Evolutionary conservation across 768 basidiomycete genomes (phyloP).

Genomic region (Trametes gibbosa): DNA sequence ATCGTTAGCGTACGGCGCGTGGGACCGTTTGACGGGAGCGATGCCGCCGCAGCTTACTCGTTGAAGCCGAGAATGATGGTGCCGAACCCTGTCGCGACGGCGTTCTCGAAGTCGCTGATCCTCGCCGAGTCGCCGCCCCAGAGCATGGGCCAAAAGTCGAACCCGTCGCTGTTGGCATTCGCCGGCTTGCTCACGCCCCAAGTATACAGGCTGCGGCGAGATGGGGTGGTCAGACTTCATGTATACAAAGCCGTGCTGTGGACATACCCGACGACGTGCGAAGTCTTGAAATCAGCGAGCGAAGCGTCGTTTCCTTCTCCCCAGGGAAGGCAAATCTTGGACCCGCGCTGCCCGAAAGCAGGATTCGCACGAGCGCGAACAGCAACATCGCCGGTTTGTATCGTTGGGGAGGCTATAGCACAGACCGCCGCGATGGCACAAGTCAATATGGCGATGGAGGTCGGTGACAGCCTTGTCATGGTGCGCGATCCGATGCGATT

Average conservation of each 20-base stretch:
- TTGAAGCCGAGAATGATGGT: constrained; percentile 58
- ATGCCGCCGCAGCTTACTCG: constrained; percentile 46
- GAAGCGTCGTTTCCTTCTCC: constrained; percentile 49
- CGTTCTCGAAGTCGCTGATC: constrained; percentile 40
- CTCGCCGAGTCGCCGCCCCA: constrained; percentile 57
- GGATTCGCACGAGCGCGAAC: not conserved
- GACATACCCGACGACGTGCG: constrained; percentile 43
- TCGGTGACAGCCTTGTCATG: no score
- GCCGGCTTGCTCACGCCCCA: constrained; percentile 59
- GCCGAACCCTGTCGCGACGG: constrained; percentile 52
- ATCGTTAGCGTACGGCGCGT: no score
- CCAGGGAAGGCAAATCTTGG: constrained; percentile 69
- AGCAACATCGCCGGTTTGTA: no score
- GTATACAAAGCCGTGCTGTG: constrained; percentile 14
- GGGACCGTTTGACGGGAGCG: not conserved
- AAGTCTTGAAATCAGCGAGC: constrained; percentile 50
- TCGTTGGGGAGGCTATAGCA: not conserved
- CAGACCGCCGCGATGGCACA: not conserved
- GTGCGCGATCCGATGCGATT: no score
- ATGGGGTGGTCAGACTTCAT: not conserved
- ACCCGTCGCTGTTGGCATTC: constrained; percentile 41
- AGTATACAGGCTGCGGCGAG: constrained; percentile 48
- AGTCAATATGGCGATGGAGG: no score
- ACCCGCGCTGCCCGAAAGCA: not conserved
- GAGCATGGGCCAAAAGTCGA: constrained; percentile 63